Evolutionary conservation across 2,329 filamentous ascomycete genomes (phyloP), one percentile per base, ranked within the genome.

Genomic region (Botrytis pseudocinerea): DNA sequence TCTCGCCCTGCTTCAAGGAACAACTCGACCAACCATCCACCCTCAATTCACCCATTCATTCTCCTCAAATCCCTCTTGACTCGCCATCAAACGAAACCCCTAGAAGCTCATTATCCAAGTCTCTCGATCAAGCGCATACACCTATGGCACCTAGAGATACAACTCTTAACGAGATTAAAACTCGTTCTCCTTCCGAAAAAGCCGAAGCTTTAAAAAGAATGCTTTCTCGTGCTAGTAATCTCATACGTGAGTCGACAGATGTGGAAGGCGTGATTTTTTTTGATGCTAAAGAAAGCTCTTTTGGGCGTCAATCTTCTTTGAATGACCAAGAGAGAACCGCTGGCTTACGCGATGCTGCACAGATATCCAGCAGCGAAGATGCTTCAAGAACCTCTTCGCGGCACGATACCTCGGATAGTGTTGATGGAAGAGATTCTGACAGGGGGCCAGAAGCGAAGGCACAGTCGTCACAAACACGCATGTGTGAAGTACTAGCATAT

Each of bases 261-360:
- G 75, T 80, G 28, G 78, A 79, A 70, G 78, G 79, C 1, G 74
- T 75, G 22, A 73, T 79, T 10, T 80, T 80, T 62, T 76, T 80
- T 20, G 78, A 80, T 74, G 77, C 78, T 32, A 54, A 46, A 28
- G 44, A 66, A 48, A 64, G 73, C 10, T 20, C 46, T 20, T 74
- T 74, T 20, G 70, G 73, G 16, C 63, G 32, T 12, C 28, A 40
- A n/a, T 51, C 59, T 22, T 48, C 69, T 7, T 48, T 32, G 10
- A 25, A 25, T 12, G 40, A 25, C 5, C 35, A 18, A 20, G 5
- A 14, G 46, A 40, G 25, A 4, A 14, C 16, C 8, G 20, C 64
- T n/a, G 25, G 25, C 16, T 4, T 40, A 28, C 25, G 57, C 42
- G 25, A 57, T 5, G 25, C 35, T 20, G 46, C 35, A 28, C 35